Evolutionary conservation across 176 grass and related monocot genomes (phyloP), one percentile per base, ranked within the genome.

Genomic region (Areca catechu): DNA sequence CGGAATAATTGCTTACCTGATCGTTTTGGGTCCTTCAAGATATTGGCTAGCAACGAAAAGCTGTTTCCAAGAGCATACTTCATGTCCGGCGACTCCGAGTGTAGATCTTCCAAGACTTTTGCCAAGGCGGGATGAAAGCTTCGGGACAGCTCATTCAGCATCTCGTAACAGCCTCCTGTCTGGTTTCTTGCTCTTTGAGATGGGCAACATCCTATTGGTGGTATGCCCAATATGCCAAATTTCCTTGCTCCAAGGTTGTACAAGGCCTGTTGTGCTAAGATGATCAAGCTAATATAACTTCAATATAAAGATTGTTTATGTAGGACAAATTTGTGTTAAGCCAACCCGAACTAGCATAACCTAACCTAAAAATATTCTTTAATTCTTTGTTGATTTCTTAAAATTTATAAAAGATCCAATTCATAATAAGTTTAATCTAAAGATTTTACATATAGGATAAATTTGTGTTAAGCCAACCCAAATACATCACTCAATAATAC

Each of bases 201-300:
- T 22, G 79, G 85, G 5, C 69, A 51, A 66, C 85, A 88, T 0
- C 85, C 85, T 22, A 80, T 23, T 24, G 73, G 76, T 24, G 76
- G 73, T 63, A 80, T 48, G 80, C 80, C 74, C n/a, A 83, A 7
- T 17, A 83, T 30, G 24, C 59, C 72, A 56, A 80, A 89, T 73
- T 80, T 89, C 48, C 80, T 74, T 0, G 77, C 85, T 7, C 85
- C 80, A 22, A 71, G n/a, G 0, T 6, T 16, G 4, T 84, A 77
- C 22, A 89, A 0, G 0, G 55, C 49, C 79, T 82, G 76, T 3
- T 16, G 5, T 29, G 27, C 27, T 29, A 29, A 29, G 27, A 29
- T 29, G 27, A 29, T 29, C 27, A 29, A 6, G 27, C 4, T 29
- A 29, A 29, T 29, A 29, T 29, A 29, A 29, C 5, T 29, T 5